Evolutionary conservation across 2,329 filamentous ascomycete species (phyloP).

Genomic region (Exophiala lecanii-corni): DNA sequence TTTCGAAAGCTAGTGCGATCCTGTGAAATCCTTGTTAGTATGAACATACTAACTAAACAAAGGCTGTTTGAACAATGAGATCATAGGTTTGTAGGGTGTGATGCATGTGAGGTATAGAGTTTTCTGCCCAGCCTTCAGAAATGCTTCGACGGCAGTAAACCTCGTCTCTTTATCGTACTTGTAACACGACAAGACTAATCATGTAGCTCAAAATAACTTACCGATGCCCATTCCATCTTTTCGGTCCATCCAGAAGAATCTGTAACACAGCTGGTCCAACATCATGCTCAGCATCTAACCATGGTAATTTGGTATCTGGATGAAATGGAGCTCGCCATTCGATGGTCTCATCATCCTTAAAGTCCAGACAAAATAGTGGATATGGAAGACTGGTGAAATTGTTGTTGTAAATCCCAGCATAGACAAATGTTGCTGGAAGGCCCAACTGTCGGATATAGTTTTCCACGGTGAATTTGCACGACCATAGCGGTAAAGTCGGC

Average conservation of each 20-base stretch:
- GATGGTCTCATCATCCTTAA: conserved; percentile 79
- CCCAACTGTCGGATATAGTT: conserved; percentile 80
- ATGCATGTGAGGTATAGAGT: too few relatives aligned
- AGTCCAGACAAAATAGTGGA: conserved; percentile 91
- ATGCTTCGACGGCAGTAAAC: too few relatives aligned
- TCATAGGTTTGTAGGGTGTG: too few relatives aligned
- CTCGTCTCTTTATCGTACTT: too few relatives aligned
- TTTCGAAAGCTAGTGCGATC: conserved; percentile 86
- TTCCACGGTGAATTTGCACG: conserved; percentile 86
- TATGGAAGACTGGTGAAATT: conserved; percentile 94
- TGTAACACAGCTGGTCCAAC: conserved; percentile 88
- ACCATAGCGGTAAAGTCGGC: conserved; percentile 86
- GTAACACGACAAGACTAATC: too few relatives aligned
- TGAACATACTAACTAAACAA: too few relatives aligned
- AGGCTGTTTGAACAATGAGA: too few relatives aligned
- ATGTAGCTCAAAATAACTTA: too few relatives aligned
- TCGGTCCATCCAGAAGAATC: conserved; percentile 87
- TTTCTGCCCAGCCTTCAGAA: too few relatives aligned
- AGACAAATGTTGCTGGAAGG: conserved; percentile 85
- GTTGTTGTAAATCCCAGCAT: conserved; percentile 98
- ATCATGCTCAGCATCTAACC: conserved; percentile 95
- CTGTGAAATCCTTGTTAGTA: too few relatives aligned
- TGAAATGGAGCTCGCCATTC: conserved; percentile 93
- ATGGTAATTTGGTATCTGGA: conserved; percentile 80
- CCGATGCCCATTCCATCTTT: conserved; percentile 74